Evolutionary conservation across 768 basidiomycete genomes (phyloP).

Genomic region (Lanmaoa pseudosensibilis): DNA sequence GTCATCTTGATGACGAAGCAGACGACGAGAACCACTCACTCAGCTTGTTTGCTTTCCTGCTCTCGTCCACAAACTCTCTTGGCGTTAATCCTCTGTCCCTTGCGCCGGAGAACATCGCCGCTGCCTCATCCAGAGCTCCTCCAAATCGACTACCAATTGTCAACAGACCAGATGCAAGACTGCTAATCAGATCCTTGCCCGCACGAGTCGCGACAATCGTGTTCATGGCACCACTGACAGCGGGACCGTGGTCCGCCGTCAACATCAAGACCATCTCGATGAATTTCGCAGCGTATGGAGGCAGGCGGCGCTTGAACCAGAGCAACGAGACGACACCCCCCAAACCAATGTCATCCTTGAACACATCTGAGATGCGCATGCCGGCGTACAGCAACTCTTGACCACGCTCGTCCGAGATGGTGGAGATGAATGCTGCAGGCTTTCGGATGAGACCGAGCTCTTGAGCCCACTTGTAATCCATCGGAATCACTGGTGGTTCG

Average conservation of each 20-base stretch:
- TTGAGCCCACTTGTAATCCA: slow-evolving; percentile 99
- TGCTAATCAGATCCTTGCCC: slow-evolving; percentile 98
- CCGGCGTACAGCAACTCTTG: slow-evolving; percentile 98
- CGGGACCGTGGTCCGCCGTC: slow-evolving; percentile 97
- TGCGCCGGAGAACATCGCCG: slow-evolving; percentile 91
- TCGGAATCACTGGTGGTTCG: slow-evolving; percentile 95
- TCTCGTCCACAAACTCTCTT: slow-evolving; percentile 96
- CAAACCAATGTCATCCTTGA: slow-evolving; percentile 95
- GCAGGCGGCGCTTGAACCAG: slow-evolving; percentile 97
- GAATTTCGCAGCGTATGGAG: slow-evolving; percentile 95
- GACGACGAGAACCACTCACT: slow-evolving; percentile 49
- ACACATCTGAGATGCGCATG: slow-evolving; percentile 98
- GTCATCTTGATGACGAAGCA: slow-evolving; percentile 1
- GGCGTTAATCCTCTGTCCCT: slow-evolving; percentile 91
- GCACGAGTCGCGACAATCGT: slow-evolving; percentile 98
- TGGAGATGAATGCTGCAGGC: slow-evolving; percentile 98
- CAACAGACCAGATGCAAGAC: slow-evolving; percentile 91
- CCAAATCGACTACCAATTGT: slow-evolving; percentile 98
- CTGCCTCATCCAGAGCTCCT: slow-evolving; percentile 98
- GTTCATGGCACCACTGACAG: slow-evolving; percentile 99
- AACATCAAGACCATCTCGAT: slow-evolving; percentile 99
- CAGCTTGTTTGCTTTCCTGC: slow-evolving; percentile 91
- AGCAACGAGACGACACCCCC: slow-evolving; percentile 95
- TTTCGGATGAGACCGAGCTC: slow-evolving; percentile 98
- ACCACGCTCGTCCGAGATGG: slow-evolving; percentile 98